Evolutionary conservation across 1,284 basidiomycete species (phyloP).

Genomic region (Melampsora americana): DNA sequence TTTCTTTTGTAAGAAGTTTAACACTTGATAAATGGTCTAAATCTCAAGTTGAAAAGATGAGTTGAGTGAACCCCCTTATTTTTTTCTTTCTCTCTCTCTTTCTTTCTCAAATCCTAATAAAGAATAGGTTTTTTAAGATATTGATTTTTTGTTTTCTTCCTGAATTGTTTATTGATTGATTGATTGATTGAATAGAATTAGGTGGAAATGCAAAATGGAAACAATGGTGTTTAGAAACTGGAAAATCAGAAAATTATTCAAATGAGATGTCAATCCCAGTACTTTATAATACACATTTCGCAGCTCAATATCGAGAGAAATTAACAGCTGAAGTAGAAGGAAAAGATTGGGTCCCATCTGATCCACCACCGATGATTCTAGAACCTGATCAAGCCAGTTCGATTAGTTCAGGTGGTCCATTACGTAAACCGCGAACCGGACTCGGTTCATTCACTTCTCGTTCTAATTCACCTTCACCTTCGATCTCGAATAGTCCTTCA

Average conservation of each 20-base stretch:
- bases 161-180: too few species aligned
- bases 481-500: constrained; percentile 59
- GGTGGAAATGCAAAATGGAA: constrained; percentile 42
- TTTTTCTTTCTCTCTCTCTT: constrained; percentile 1
- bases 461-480: constrained; percentile 62
- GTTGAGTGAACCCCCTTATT: constrained; percentile 24
- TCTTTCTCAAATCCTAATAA: constrained; percentile 31
- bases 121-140: too few species aligned
- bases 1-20: constrained; percentile 61
- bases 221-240: constrained; percentile 27
- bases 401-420: constrained; percentile 49
- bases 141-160: neutral
- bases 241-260: constrained; percentile 19
- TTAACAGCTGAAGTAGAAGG: constrained; percentile 27
- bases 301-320: constrained; percentile 41
- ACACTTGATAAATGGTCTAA: constrained; percentile 44
- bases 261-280: constrained; percentile 23
- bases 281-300: constrained; percentile 42
- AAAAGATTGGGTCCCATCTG: constrained; percentile 48
- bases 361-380: constrained; percentile 62
- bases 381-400: constrained; percentile 24
- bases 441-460: constrained; percentile 10
- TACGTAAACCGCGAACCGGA: constrained; percentile 23
- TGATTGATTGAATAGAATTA: constrained; percentile 13
- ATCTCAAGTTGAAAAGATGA: constrained; percentile 20